phyloP scores from a whole-genome alignment of 805 yeast genomes.

The Yarrowia divulgata region DNA sequence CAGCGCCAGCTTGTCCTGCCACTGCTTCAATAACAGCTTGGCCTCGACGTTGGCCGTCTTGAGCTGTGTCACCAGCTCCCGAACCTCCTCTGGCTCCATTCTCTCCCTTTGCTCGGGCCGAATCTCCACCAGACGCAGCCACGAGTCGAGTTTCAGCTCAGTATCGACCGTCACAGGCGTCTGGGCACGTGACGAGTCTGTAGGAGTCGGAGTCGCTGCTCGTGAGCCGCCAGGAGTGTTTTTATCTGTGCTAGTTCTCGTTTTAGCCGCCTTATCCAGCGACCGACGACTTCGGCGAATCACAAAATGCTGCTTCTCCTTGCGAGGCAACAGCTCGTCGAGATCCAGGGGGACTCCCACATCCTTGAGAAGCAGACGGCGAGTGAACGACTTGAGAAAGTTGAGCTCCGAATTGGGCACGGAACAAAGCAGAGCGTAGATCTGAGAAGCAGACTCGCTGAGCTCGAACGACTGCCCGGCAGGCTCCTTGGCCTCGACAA shows the following conservation, averaged over 20 bases:
- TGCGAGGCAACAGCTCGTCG: constrained; percentile 58
- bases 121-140: constrained; percentile 50
- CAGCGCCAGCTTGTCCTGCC: constrained; percentile 61
- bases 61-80: constrained; percentile 51
- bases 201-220: not conserved
- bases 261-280: too few species aligned
- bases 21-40: constrained; percentile 51
- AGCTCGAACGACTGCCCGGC: constrained; percentile 1
- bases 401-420: constrained; percentile 30
- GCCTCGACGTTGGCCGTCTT: constrained; percentile 49
- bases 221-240: not conserved
- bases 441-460: constrained; percentile 24
- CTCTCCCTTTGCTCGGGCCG: constrained; percentile 51
- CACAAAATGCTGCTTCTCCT: constrained; percentile 45
- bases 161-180: constrained; percentile 27
- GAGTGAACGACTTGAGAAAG: constrained; percentile 59
- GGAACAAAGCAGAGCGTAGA: constrained; percentile 20
- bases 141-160: constrained; percentile 44
- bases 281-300: constrained; percentile 40
- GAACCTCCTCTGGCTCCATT: constrained; percentile 52
- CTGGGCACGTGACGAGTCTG: constrained; percentile 27
- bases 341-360: constrained; percentile 77
- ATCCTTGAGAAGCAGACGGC: constrained; percentile 67
- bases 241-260: not conserved
- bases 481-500: not conserved